Percentiles rank a stretch among this genome's conserved stretches.
Conservation (phyloP, 2,329 filamentous ascomycete genomes). For the Diaporthe citrichinensis region DNA sequence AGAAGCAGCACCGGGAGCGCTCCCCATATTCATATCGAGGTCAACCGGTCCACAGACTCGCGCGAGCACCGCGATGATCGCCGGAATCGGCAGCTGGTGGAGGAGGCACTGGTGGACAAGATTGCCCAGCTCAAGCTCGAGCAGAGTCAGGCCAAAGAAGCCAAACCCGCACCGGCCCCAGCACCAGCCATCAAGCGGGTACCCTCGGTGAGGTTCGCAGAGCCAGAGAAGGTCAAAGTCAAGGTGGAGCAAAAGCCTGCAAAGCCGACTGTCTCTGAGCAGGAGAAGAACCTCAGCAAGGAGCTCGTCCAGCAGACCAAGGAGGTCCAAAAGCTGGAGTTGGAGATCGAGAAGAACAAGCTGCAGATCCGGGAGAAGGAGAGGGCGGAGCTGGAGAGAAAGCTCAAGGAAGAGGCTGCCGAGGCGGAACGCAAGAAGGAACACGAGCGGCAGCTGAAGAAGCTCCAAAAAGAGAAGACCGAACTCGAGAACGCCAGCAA, state of each 20-base stretch:
- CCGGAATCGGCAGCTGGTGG: conserved; percentile 28
- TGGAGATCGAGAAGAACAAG: conserved; percentile 38
- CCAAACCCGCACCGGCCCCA: conserved; percentile 1
- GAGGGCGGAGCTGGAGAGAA: conserved; percentile 30
- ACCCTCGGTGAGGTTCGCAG: conserved; percentile 36
- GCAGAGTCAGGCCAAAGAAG: conserved; percentile 33
- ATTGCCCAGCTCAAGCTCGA: conserved; percentile 41
- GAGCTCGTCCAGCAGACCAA: conserved; percentile 40
- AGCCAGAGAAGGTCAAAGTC: conserved; percentile 34
- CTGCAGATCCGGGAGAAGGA: conserved; percentile 36
- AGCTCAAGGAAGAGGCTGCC: conserved; percentile 30
- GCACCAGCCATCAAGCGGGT: conserved; percentile 27
- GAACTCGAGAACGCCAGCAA: conserved; percentile 23
- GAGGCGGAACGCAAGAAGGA: conserved; percentile 33
- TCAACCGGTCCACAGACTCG: conserved; percentile 30
- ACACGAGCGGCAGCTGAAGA: conserved; percentile 34
- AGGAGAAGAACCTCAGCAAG: conserved; percentile 38
- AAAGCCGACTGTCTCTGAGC: neutral
- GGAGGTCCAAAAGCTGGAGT: conserved; percentile 39
- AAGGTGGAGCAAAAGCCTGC: conserved; percentile 19
- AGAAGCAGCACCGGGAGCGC: conserved; percentile 9
- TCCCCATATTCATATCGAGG: conserved; percentile 39
- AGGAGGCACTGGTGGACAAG: conserved; percentile 36
- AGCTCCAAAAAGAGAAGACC: conserved; percentile 34
- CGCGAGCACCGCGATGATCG: conserved; percentile 24